These are phyloP conservation scores for Graphilbum ipis-grandicollis DNA, from an alignment of 2,329 filamentous ascomycete species.

Conservation along the genomic window DNA sequence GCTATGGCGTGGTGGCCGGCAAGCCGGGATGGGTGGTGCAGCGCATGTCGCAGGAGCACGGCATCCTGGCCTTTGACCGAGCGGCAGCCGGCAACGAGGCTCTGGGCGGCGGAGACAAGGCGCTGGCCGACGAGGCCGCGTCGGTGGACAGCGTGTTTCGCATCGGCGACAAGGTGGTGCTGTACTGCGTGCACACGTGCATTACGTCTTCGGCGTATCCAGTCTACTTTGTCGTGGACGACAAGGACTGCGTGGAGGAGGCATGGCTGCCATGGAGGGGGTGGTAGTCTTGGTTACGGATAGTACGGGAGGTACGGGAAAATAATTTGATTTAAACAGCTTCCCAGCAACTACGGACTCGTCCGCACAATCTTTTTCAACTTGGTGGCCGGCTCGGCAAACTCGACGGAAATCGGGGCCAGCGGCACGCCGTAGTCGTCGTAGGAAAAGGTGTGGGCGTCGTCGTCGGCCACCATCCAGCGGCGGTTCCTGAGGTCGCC, in stretches of 20 bases:
- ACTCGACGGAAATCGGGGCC: conserved; percentile 13
- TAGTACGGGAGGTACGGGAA: no score
- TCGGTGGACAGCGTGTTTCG: conserved; percentile 12
- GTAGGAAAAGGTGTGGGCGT: conserved; percentile 11
- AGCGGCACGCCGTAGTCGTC: conserved; percentile 16
- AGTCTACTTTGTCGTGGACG: conserved; percentile 19
- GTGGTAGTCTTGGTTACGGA: conserved; percentile 7
- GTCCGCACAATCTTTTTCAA: neutral
- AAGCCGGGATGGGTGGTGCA: conserved; percentile 46
- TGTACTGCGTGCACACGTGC: conserved; percentile 18
- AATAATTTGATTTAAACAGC: no score
- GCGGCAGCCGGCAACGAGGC: neutral
- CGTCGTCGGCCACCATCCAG: conserved; percentile 14
- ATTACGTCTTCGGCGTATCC: conserved; percentile 20
- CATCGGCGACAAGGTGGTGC: conserved; percentile 16
- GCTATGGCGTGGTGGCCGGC: conserved; percentile 12
- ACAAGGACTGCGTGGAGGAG: conserved; percentile 16
- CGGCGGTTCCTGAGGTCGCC: conserved; percentile 18
- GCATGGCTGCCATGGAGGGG: conserved; percentile 22
- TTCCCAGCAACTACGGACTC: no score
- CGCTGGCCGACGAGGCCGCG: neutral
- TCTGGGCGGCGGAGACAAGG: neutral
- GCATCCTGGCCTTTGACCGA: conserved; percentile 36
- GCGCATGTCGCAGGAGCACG: conserved; percentile 62
- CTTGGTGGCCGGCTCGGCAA: conserved; percentile 11